Evolutionary conservation across 169 alveolate genomes (phyloP).

Genomic region (Plasmodium malariae): DNA sequence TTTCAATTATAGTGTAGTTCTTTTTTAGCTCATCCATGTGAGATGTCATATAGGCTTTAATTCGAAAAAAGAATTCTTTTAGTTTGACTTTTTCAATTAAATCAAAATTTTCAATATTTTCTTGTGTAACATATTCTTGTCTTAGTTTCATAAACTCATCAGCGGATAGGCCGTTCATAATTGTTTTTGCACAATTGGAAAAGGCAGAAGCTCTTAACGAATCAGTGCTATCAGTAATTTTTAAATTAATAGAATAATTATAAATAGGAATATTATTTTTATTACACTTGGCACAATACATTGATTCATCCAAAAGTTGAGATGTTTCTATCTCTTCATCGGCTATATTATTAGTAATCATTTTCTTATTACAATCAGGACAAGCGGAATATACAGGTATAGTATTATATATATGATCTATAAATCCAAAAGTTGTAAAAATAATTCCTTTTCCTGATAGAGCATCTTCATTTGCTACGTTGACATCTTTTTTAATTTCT

Average conservation of each 20-base stretch:
- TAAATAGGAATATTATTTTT: constrained; percentile 78
- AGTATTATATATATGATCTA: constrained; percentile 62
- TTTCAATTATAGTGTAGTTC: constrained; percentile 53
- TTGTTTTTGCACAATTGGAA: constrained; percentile 79
- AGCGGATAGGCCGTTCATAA: constrained; percentile 75
- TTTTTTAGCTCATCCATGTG: constrained; percentile 69
- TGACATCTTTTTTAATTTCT: constrained; percentile 74
- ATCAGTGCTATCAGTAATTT: constrained; percentile 82
- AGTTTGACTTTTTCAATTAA: constrained; percentile 39
- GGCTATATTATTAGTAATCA: constrained; percentile 72
- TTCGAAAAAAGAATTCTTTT: constrained; percentile 62
- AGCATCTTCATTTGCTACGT: constrained; percentile 53
- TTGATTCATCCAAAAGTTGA: constrained; percentile 20
- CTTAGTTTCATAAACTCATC: constrained; percentile 62
- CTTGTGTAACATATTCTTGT: constrained; percentile 41
- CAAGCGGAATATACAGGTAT: constrained; percentile 80
- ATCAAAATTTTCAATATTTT: constrained; percentile 66
- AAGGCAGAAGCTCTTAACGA: constrained; percentile 84
- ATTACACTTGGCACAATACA: constrained; percentile 83
- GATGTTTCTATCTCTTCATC: constrained; percentile 17
- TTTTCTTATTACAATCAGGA: constrained; percentile 82
- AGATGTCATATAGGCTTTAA: constrained; percentile 67
- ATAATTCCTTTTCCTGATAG: constrained; percentile 77
- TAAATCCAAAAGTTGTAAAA: constrained; percentile 74
- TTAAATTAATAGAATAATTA: constrained; percentile 80